Percentiles rank a stretch among this genome's conserved stretches.
phyloP scores from a whole-genome alignment of 2,329 filamentous ascomycete genomes.

The Bisporella sp. region DNA sequence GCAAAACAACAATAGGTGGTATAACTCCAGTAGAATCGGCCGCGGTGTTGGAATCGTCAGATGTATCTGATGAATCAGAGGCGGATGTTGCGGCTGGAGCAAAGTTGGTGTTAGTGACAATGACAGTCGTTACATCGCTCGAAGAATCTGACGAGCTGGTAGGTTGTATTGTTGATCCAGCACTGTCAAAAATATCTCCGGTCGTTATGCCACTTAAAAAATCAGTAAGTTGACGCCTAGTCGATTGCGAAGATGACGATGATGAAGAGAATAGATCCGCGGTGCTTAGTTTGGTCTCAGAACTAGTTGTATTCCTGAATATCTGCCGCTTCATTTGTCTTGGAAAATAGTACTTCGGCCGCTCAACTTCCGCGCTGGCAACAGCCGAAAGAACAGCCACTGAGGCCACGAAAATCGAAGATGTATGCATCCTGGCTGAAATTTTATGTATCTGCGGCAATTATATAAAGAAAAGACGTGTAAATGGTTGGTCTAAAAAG shows the following conservation, averaged over 20 bases:
- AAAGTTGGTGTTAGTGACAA: not conserved
- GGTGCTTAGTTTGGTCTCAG: constrained; percentile 6
- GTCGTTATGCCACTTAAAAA: constrained; percentile 11
- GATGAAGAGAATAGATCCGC: constrained; percentile 8
- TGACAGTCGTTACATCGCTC: not conserved
- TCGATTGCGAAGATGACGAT: constrained; percentile 5
- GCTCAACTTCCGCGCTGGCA: constrained; percentile 33
- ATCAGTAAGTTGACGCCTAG: constrained; percentile 14
- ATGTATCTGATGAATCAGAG: not conserved
- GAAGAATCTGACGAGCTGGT: not conserved
- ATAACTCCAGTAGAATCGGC: not conserved
- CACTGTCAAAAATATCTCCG: not conserved
- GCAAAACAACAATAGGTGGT: not conserved
- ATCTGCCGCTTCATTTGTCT: constrained; percentile 47
- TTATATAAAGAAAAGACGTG: constrained; percentile 12
- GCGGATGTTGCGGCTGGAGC: not conserved
- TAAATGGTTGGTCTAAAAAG: constrained; percentile 18
- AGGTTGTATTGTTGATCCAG: not conserved
- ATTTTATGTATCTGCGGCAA: not conserved
- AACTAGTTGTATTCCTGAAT: constrained; percentile 19
- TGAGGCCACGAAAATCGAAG: constrained; percentile 41
- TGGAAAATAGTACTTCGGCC: constrained; percentile 51
- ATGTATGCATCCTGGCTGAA: constrained; percentile 41
- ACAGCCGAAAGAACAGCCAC: constrained; percentile 40
- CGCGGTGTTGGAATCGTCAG: not conserved